Conservation (phyloP, 163 green algal genomes). For the Scenedesmus sp. region DNA sequence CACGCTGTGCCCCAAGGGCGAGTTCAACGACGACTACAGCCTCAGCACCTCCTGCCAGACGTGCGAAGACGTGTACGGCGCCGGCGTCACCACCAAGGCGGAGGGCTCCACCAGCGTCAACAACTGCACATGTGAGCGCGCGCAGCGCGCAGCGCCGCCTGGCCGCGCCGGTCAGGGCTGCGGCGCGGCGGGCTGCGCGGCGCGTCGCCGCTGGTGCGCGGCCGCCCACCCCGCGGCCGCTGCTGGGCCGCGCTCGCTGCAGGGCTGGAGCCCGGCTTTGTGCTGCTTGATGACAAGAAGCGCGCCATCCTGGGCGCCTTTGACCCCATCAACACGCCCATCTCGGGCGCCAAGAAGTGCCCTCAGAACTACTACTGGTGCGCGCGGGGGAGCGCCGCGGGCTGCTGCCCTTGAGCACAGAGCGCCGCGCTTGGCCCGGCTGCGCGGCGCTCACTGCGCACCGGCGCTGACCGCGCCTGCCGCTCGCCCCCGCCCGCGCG, state of each 20-base stretch:
- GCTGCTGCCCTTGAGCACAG: too few relatives aligned
- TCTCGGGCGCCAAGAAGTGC: not conserved
- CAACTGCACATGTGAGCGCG: not conserved
- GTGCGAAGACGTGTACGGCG: not conserved
- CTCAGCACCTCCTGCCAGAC: not conserved
- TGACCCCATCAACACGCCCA: not conserved
- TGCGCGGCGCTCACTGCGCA: too few relatives aligned
- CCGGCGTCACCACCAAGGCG: not conserved
- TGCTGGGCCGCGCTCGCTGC: not conserved
- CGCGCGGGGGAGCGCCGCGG: not conserved
- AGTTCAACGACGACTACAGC: conserved; percentile 5
- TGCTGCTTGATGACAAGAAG: conserved; percentile 6
- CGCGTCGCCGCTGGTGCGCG: too few relatives aligned
- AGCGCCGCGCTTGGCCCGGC: too few relatives aligned
- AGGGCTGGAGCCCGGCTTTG: not conserved
- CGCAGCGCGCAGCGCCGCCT: too few relatives aligned
- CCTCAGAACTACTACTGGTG: conserved; percentile 11
- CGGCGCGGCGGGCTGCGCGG: not conserved
- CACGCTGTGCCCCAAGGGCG: conserved; percentile 5
- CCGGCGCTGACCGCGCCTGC: too few relatives aligned
- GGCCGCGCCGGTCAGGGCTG: too few relatives aligned
- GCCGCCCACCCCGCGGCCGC: too few relatives aligned
- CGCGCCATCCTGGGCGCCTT: not conserved
- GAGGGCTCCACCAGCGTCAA: not conserved
- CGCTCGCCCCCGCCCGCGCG: too few relatives aligned